These are phyloP conservation scores for Cordyceps tenuipes DNA, from an alignment of 2,329 filamentous ascomycete species.

Conservation along the genomic window DNA sequence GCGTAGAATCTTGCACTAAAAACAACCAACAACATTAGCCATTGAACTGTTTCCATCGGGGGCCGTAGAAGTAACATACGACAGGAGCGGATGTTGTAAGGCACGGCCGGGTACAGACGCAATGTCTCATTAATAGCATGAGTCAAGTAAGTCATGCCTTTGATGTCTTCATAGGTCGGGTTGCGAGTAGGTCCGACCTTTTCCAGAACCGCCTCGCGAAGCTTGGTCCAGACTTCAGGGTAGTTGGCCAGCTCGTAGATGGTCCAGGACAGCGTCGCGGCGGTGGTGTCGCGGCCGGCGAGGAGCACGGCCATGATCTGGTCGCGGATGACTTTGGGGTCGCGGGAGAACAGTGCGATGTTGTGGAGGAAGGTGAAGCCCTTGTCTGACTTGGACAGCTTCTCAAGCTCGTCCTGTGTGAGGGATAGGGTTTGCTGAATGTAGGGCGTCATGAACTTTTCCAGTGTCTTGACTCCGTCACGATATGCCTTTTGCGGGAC, in stretches of 20 bases:
- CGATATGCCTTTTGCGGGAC: conserved; percentile 54
- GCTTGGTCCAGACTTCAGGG: conserved; percentile 56
- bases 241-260: conserved; percentile 73
- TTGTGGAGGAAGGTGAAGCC: conserved; percentile 72
- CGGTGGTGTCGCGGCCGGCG: conserved; percentile 82
- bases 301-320: conserved; percentile 68
- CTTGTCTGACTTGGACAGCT: conserved; percentile 57
- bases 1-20: conserved; percentile 36
- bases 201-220: conserved; percentile 64
- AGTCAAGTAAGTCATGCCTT: conserved; percentile 77
- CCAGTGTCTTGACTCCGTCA: conserved; percentile 53
- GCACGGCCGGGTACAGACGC: conserved; percentile 68
- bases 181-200: conserved; percentile 53
- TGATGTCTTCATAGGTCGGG: conserved; percentile 72
- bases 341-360: conserved; percentile 60
- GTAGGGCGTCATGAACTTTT: conserved; percentile 61
- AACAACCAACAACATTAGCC: not conserved
- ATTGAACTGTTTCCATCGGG: not conserved
- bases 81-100: conserved; percentile 68
- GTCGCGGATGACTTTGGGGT: conserved; percentile 58
- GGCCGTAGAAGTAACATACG: conserved; percentile 42
- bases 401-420: conserved; percentile 56
- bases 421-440: conserved; percentile 59
- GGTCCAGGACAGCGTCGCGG: conserved; percentile 69
- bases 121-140: conserved; percentile 69